phyloP scores from a whole-genome alignment of 2,329 filamentous ascomycete genomes.

The Orbilia ellipsospora region DNA sequence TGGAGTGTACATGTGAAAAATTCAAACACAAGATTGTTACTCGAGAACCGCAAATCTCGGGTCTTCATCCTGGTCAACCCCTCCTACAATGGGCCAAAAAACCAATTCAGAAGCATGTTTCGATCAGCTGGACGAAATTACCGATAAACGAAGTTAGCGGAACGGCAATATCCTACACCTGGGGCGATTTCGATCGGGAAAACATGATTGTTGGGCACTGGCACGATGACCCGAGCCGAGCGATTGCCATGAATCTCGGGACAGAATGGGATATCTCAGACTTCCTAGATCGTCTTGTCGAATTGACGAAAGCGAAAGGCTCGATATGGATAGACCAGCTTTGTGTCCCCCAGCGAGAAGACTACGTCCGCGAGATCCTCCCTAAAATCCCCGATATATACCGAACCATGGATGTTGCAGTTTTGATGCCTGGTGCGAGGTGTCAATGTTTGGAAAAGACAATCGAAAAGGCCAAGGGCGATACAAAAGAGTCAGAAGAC shows the following conservation, averaged over 20 bases:
- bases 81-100: constrained; percentile 52
- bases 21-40: constrained; percentile 51
- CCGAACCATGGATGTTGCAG: constrained; percentile 51
- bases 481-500: constrained; percentile 10
- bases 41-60: constrained; percentile 47
- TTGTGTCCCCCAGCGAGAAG: constrained; percentile 45
- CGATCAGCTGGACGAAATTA: constrained; percentile 41
- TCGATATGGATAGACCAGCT: constrained; percentile 51
- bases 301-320: constrained; percentile 34
- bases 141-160: constrained; percentile 43
- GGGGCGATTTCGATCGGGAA: constrained; percentile 51
- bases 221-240: constrained; percentile 48
- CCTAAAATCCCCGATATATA: constrained; percentile 52
- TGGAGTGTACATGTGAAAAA: constrained; percentile 25
- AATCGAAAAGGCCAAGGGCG: constrained; percentile 28
- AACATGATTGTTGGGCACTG: constrained; percentile 50
- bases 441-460: constrained; percentile 43
- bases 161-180: constrained; percentile 48
- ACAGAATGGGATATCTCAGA: constrained; percentile 53
- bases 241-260: constrained; percentile 47
- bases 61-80: constrained; percentile 49
- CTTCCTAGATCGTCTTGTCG: constrained; percentile 44
- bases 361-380: constrained; percentile 45
- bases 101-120: constrained; percentile 47
- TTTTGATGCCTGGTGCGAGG: constrained; percentile 44